Evolutionary conservation across 73 alveolate species (phyloP).

Genomic region (Tetrahymena elliotti): DNA sequence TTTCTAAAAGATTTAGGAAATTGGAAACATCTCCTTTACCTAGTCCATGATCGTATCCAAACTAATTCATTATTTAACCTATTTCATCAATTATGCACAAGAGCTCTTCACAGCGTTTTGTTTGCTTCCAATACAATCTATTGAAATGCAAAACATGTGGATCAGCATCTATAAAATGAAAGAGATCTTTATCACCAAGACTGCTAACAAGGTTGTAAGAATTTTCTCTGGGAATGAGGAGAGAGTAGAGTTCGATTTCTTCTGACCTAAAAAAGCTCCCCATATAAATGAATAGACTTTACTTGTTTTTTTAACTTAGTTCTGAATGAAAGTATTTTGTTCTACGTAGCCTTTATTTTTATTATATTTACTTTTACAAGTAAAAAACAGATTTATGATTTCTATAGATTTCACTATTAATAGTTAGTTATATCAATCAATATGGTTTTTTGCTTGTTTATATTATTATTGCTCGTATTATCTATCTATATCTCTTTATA

Average conservation of each 20-base stretch:
- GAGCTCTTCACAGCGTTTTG: constrained; percentile 26
- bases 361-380: neutral
- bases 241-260: constrained; percentile 13
- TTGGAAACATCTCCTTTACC: constrained; percentile 3
- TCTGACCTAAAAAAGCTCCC: constrained; percentile 22
- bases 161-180: constrained; percentile 10
- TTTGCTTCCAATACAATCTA: neutral
- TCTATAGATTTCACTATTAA: neutral
- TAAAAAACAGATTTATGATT: neutral
- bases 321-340: neutral
- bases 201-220: constrained; percentile 21
- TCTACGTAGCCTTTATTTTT: neutral
- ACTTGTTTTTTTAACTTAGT: neutral
- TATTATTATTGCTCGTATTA: neutral
- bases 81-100: constrained; percentile 9
- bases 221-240: constrained; percentile 36
- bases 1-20: constrained; percentile 4
- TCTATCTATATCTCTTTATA: no score
- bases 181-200: constrained; percentile 10
- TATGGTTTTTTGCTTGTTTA: neutral
- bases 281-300: neutral
- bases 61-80: neutral
- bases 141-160: neutral
- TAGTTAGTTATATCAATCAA: neutral
- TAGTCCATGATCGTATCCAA: constrained; percentile 8